Percentiles rank a stretch among this genome's conserved stretches.
These are phyloP conservation scores for Puccinia novopanici DNA, from an alignment of 1,284 basidiomycete species.

Conservation along the genomic window DNA sequence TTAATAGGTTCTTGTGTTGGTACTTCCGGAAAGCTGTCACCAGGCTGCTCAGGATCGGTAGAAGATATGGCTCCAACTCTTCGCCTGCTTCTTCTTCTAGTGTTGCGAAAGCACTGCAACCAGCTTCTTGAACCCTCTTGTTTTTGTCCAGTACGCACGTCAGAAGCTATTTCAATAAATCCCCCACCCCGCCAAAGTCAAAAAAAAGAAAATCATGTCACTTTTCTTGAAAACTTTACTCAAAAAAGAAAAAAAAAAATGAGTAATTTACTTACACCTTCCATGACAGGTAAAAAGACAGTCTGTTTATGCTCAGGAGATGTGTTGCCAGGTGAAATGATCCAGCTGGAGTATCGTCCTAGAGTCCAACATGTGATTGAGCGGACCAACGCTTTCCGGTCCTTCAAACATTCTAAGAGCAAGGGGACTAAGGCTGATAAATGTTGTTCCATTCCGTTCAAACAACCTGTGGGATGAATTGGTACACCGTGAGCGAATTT, in stretches of 20 bases:
- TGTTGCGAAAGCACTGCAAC: constrained; percentile 97
- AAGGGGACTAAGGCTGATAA: constrained; percentile 88
- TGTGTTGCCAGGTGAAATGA: constrained; percentile 70
- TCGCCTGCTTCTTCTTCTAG: constrained; percentile 94
- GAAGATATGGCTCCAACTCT: constrained; percentile 86
- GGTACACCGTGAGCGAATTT: background rate
- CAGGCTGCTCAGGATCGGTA: constrained; percentile 89
- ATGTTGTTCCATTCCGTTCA: constrained; percentile 91
- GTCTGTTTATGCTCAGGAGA: constrained; percentile 81
- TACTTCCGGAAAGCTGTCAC: constrained; percentile 97
- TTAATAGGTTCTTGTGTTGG: constrained; percentile 98
- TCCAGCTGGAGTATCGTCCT: constrained; percentile 97
- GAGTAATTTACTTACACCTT: constrained; percentile 72
- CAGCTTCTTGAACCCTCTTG: constrained; percentile 98
- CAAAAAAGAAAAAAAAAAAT: background rate
- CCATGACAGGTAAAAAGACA: constrained; percentile 95
- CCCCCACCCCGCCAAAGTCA: too few relatives aligned
- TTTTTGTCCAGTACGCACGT: constrained; percentile 98
- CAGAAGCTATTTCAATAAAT: constrained; percentile 70
- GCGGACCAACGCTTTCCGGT: constrained; percentile 92
- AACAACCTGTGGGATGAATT: constrained; percentile 85
- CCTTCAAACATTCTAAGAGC: constrained; percentile 82
- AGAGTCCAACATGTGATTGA: constrained; percentile 99
- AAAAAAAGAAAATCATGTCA: background rate
- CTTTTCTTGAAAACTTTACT: background rate